Evolutionary conservation across 306 rosid species (phyloP).

Genomic region (Clitoria ternatea): DNA sequence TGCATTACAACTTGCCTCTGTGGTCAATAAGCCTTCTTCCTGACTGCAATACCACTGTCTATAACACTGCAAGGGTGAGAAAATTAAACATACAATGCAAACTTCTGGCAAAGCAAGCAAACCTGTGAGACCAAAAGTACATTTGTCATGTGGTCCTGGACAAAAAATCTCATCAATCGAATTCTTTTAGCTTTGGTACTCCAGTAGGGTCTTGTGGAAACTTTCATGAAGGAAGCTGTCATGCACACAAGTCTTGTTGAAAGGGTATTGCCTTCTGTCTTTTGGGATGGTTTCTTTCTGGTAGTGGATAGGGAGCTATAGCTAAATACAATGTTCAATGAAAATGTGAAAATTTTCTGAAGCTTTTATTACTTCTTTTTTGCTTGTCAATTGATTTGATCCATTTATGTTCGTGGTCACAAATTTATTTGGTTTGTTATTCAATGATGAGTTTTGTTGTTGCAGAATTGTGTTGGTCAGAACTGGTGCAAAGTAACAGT

Average conservation of each 20-base stretch:
- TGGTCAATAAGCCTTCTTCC: conserved; percentile 99
- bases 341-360: no score
- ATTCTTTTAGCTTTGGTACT: conserved; percentile 92
- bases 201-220: conserved; percentile 89
- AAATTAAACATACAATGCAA: conserved; percentile 44
- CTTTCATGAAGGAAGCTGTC: conserved; percentile 83
- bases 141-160: conserved; percentile 73
- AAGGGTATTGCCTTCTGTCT: conserved; percentile 46
- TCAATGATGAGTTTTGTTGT: conserved; percentile 15
- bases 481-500: conserved; percentile 71
- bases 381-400: neutral
- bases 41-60: conserved; percentile 85
- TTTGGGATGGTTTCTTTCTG: neutral
- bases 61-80: conserved; percentile 98
- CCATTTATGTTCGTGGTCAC: neutral
- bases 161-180: conserved; percentile 85
- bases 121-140: conserved; percentile 85
- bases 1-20: conserved; percentile 95
- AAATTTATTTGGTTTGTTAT: neutral
- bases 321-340: no score
- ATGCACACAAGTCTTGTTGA: conserved; percentile 86
- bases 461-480: conserved; percentile 86
- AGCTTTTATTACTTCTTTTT: no score
- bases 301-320: no score
- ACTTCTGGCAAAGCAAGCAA: conserved; percentile 62